Evolutionary conservation across 2,329 filamentous ascomycete genomes (phyloP).

Genomic region (Hymenoscyphus occultus): DNA sequence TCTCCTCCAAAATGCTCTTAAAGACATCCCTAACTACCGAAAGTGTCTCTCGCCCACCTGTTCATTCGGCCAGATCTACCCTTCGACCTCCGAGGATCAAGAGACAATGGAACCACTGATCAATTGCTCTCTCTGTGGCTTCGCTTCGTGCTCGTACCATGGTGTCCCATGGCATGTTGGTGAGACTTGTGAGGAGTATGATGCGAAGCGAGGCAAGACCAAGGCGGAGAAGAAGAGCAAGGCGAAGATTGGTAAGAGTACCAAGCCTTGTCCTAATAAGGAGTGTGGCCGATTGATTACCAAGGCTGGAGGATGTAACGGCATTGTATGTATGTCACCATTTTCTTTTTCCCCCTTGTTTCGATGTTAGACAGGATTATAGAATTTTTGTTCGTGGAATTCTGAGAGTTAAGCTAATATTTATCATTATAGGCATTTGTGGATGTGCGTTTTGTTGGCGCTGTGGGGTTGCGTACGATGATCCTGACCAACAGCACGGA

Average conservation of each 20-base stretch:
- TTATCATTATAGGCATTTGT: too few species aligned
- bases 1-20: constrained; percentile 14
- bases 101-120: constrained; percentile 2
- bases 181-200: constrained; percentile 21
- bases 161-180: constrained; percentile 20
- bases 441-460: too few species aligned
- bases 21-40: constrained; percentile 19
- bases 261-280: constrained; percentile 23
- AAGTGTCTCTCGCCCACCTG: constrained; percentile 22
- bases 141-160: constrained; percentile 18
- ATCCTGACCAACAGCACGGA: too few species aligned
- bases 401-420: too few species aligned
- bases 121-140: constrained; percentile 18
- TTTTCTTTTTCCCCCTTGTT: neutral
- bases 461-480: too few species aligned
- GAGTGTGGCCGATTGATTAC: constrained; percentile 20
- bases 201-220: constrained; percentile 3
- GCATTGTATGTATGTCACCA: constrained; percentile 23
- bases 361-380: too few species aligned
- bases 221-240: constrained; percentile 17
- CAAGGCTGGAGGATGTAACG: constrained; percentile 23
- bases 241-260: constrained; percentile 20
- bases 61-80: constrained; percentile 22
- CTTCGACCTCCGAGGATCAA: constrained; percentile 1
- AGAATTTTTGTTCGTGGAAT: too few species aligned